These are phyloP conservation scores for Jamesozyma hellenica DNA, from an alignment of 805 yeast genomes.

Conservation along the genomic window DNA sequence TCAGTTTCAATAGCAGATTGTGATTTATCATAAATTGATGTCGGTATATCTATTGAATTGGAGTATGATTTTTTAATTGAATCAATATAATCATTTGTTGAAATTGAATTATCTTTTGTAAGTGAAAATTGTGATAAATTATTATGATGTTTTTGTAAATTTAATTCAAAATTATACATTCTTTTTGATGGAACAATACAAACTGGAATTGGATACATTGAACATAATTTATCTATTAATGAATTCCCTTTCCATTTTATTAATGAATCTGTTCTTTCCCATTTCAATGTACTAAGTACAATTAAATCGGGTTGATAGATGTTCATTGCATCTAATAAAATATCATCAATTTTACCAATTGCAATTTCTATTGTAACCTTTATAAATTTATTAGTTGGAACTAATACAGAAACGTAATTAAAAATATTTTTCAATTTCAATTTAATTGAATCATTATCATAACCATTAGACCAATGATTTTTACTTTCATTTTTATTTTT, in stretches of 20 bases:
- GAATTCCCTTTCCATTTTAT: constrained; percentile 14
- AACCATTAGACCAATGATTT: constrained; percentile 25
- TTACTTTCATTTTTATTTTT: too few species aligned
- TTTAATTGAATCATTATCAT: constrained; percentile 12
- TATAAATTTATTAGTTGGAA: constrained; percentile 13
- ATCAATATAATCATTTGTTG: too few species aligned
- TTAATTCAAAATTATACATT: constrained; percentile 18
- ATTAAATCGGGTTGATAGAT: constrained; percentile 25
- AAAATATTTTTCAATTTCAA: constrained; percentile 15
- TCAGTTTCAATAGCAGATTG: neutral
- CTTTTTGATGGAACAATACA: constrained; percentile 22
- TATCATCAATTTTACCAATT: constrained; percentile 19
- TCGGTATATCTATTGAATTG: too few species aligned
- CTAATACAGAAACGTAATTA: constrained; percentile 16
- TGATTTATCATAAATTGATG: neutral
- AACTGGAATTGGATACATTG: constrained; percentile 20
- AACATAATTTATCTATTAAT: constrained; percentile 16
- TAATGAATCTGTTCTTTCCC: constrained; percentile 20
- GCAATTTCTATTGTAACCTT: constrained; percentile 25
- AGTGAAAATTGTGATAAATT: too few species aligned
- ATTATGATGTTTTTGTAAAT: constrained; percentile 5
- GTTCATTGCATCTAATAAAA: constrained; percentile 22
- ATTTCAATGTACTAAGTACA: constrained; percentile 16
- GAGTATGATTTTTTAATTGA: neutral
- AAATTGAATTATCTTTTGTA: too few species aligned